Conservation (phyloP, 1,284 basidiomycete genomes). For the Cutaneotrichosporon sp. region DNA sequence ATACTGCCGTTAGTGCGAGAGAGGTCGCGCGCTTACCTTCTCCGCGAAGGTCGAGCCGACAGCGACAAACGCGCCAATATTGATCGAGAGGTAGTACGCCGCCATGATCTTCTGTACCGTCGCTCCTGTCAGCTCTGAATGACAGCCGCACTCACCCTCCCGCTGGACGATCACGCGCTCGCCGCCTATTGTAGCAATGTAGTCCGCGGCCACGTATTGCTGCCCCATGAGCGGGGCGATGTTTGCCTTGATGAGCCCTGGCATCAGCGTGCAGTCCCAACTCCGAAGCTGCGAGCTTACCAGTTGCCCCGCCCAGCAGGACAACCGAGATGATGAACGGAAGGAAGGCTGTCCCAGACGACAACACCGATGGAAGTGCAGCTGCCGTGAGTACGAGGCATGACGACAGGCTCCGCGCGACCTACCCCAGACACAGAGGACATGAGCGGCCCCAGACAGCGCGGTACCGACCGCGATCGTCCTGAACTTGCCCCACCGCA, state of each 20-base stretch:
- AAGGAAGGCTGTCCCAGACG: constrained; percentile 9
- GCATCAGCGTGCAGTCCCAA: too few species aligned
- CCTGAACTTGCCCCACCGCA: constrained; percentile 66
- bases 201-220: constrained; percentile 40
- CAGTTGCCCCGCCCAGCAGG: constrained; percentile 44
- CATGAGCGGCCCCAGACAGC: constrained; percentile 39
- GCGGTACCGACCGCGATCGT: constrained; percentile 56
- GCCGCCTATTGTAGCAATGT: constrained; percentile 25
- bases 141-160: constrained; percentile 31
- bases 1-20: constrained; percentile 9
- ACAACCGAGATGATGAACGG: constrained; percentile 46
- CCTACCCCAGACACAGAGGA: constrained; percentile 39
- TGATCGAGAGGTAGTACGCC: constrained; percentile 27
- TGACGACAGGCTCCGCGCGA: neutral
- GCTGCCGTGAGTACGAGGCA: neutral
- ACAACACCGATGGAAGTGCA: constrained; percentile 43
- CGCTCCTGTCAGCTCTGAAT: constrained; percentile 7
- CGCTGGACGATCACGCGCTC: constrained; percentile 48
- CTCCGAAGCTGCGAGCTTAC: constrained; percentile 8
- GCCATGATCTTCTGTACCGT: constrained; percentile 30
- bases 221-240: constrained; percentile 47
- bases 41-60: constrained; percentile 29
- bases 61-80: constrained; percentile 25
- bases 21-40: constrained; percentile 7
- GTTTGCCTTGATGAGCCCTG: constrained; percentile 40